phyloP scores from a whole-genome alignment of 164 flowering plant species.

The Brasenia schreberi region DNA sequence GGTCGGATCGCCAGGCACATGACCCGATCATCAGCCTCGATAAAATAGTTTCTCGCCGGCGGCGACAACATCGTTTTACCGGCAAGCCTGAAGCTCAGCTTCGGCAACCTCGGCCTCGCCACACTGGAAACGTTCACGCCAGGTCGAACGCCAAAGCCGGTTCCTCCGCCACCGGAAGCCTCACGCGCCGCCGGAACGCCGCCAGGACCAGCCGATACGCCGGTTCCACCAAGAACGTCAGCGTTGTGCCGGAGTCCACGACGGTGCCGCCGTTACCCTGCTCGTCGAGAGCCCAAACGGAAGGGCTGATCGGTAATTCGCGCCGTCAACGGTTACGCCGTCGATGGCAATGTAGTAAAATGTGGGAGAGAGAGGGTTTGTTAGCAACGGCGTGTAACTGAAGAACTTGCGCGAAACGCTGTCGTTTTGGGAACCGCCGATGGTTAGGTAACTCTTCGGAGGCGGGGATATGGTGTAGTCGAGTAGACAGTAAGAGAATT shows the following conservation, averaged over 20 bases:
- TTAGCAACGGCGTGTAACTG: slow-evolving; percentile 46
- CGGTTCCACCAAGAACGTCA: slow-evolving; percentile 41
- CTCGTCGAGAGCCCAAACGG: slow-evolving; percentile 42
- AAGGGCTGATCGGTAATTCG: slow-evolving; percentile 30
- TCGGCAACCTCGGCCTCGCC: slow-evolving; percentile 21
- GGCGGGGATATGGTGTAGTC: slow-evolving; percentile 70
- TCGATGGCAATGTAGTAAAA: slow-evolving; percentile 58
- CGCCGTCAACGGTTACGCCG: slow-evolving; percentile 29
- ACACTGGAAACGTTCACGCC: slow-evolving; percentile 48
- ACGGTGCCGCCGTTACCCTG: slow-evolving; percentile 66
- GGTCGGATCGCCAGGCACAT: slow-evolving; percentile 61
- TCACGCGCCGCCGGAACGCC: slow-evolving; percentile 30
- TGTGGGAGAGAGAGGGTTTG: slow-evolving; percentile 48
- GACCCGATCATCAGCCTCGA: slow-evolving; percentile 32
- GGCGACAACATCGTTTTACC: too few species aligned
- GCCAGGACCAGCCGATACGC: slow-evolving; percentile 32
- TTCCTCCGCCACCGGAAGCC: slow-evolving; percentile 15
- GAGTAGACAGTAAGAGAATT: slow-evolving; percentile 70
- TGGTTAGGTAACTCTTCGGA: slow-evolving; percentile 53
- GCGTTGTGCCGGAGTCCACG: slow-evolving; percentile 72
- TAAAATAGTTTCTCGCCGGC: slow-evolving; percentile 52
- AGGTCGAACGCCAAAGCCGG: slow-evolving; percentile 31
- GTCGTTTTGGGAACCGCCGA: slow-evolving; percentile 53
- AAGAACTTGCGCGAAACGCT: too few species aligned
- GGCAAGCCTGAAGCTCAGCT: too few species aligned